Evolutionary conservation across 768 basidiomycete genomes (phyloP), one percentile per base, ranked within the genome.

Genomic region (Hericium erinaceus): DNA sequence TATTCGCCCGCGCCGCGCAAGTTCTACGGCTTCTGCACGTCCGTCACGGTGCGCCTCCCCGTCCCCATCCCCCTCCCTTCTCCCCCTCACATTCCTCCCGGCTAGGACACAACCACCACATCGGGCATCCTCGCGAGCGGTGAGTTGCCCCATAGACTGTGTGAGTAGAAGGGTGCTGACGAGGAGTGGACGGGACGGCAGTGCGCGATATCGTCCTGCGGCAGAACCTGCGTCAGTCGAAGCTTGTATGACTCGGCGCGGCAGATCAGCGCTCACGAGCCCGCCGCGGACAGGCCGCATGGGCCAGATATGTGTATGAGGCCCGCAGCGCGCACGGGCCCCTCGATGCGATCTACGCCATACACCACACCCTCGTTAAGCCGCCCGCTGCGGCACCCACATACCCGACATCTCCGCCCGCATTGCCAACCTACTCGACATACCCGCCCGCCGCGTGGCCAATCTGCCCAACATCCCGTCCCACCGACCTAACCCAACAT

Each of bases 21-120:
- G 65, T 89, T 89, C 64, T 89, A 89, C 63, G 82, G 83, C 11
- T 89, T 87, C 65, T 85, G 82, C 62, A 89, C 87, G 18, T 85
- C 84, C 39, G 85, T 89, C 33, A 89, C 87, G 41, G 83, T 84
- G 62, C 20, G 77, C 63, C 15, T 24, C 52, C 18, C 48, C 52
- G 40, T 3, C 39, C n/a, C 41, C 41, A 5, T 18, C 15, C 15
- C 1, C 41, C 41, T 44, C 9, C 33, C 33, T 7, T 2, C 41
- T 2, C 15, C 3, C 4, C 13, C 12, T n/a, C 40, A 41, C 41
- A 46, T 5, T 2, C 3, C n/a, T 46, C 1, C 16, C 16, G 12
- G 20, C 22, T 58, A 84, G 82, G 87, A 89, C 62, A 82, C 82
- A 3, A 77, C 78, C 6, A 87, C 87, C 7, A 89, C 87, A 15